Conservation (phyloP, 768 basidiomycete genomes). For the Mycena latifolia region DNA sequence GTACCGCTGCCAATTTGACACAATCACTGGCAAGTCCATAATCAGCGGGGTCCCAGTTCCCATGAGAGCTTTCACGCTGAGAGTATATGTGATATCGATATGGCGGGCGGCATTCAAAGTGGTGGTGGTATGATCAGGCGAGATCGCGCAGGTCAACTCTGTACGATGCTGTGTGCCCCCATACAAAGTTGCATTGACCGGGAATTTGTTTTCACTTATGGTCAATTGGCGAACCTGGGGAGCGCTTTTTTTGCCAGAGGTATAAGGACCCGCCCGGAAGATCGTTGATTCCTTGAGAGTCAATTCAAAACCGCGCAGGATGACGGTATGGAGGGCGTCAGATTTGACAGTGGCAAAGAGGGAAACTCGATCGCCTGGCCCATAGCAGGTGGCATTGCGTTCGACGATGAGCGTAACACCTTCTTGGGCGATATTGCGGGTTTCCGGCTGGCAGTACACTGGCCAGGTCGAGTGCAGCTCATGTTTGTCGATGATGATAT, state of each 20-base stretch:
- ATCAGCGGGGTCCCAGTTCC: slow-evolving; percentile 72
- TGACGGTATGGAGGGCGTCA: slow-evolving; percentile 73
- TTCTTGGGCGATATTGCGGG: slow-evolving; percentile 73
- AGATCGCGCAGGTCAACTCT: slow-evolving; percentile 79
- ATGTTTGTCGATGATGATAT: slow-evolving; percentile 92
- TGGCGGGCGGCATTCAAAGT: slow-evolving; percentile 86
- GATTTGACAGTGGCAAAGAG: slow-evolving; percentile 81
- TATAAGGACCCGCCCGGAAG: slow-evolving; percentile 73
- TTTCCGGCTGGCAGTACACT: slow-evolving; percentile 84
- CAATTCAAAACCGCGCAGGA: slow-evolving; percentile 88
- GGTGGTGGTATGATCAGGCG: slow-evolving; percentile 81
- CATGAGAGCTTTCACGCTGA: slow-evolving; percentile 83
- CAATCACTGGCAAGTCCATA: slow-evolving; percentile 83
- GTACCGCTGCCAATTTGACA: slow-evolving; percentile 90
- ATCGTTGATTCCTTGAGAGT: slow-evolving; percentile 82
- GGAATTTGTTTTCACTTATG: slow-evolving; percentile 79
- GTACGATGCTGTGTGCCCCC: slow-evolving; percentile 78
- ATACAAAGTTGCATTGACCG: slow-evolving; percentile 80
- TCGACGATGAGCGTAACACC: slow-evolving; percentile 83
- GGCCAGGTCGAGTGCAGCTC: slow-evolving; percentile 96
- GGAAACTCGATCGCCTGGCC: slow-evolving; percentile 85
- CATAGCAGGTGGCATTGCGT: slow-evolving; percentile 83
- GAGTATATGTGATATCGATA: slow-evolving; percentile 86
- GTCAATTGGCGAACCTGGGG: slow-evolving; percentile 66
- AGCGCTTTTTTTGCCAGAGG: slow-evolving; percentile 66